Evolutionary conservation across 1,284 basidiomycete species (phyloP), one percentile per base, ranked within the genome.

Genomic region (Fomitopsis pinicola): DNA sequence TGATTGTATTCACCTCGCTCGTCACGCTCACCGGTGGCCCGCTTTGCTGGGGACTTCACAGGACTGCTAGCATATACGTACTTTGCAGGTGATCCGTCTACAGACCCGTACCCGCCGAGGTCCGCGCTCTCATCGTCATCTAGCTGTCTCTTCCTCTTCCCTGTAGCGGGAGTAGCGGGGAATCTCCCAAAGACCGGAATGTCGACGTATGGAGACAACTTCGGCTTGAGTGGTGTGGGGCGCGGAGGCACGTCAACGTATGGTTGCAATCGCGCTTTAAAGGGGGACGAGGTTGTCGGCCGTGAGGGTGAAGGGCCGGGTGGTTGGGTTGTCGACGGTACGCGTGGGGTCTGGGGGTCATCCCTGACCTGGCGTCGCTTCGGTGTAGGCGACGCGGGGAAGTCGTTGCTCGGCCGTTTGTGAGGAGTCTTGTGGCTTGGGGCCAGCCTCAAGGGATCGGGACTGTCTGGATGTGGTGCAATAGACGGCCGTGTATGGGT

Each of bases 11-110:
- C 64, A 92, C 89, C 86, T 76, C 91, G 76, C 33, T 87, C 86
- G 71, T 94, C 92, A 54, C 91, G 79, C 62, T 91, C 89, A 15
- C 90, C 91, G 1, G 86, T 89, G 1, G 69, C 66, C 54, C 83
- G 78, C 59, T 80, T 82, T 42, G 77, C 77, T 38, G 86, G 82
- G 2, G 78, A 82, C 66, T 78, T 82, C 5, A 76, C 66, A 35
- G 71, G 68, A 65, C 76, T 76, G 55, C 63, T 69, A 58, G 70
- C 59, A 42, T 63, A 59, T 48, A 64, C 61, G 30, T 65, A 63
- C n/a, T 63, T 63, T 52, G 66, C 70, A 68, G 69, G 64, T 55
- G 67, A 73, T 30, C 82, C 81, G 17, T 84, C 81, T 5, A 80
- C 82, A 0, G 82, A 82, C 1, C 82, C 85, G 69, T 83, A 87